Percentiles rank a stretch among this genome's conserved stretches.
These are phyloP conservation scores for Puccinia hordei DNA, from an alignment of 1,284 basidiomycete genomes.

Conservation along the genomic window DNA sequence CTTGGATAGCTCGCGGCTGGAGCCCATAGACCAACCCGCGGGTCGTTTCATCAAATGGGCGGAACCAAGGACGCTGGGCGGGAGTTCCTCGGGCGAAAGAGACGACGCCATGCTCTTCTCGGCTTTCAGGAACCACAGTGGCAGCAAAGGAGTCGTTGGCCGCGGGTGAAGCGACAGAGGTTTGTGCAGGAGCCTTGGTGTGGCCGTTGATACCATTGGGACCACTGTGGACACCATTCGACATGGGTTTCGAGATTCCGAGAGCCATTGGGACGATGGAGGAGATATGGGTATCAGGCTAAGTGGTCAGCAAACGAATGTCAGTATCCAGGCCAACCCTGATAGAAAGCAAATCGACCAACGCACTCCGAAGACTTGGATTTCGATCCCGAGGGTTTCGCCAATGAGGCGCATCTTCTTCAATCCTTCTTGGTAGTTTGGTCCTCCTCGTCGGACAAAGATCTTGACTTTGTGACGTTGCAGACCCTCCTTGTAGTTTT, in stretches of 20 bases:
- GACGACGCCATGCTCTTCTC: conserved; percentile 66
- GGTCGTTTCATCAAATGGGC: conserved; percentile 87
- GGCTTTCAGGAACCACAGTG: conserved; percentile 67
- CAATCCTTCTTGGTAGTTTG: conserved; percentile 99
- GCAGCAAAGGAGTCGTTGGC: conserved; percentile 54
- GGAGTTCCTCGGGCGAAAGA: conserved; percentile 66
- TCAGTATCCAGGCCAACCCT: neutral
- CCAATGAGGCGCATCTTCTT: conserved; percentile 98
- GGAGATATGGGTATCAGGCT: conserved; percentile 98
- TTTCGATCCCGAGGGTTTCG: conserved; percentile 94
- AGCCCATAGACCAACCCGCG: conserved; percentile 97
- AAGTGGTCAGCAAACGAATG: conserved; percentile 67
- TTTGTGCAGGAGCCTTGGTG: conserved; percentile 47
- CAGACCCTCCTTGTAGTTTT: conserved; percentile 85
- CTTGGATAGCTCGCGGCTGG: conserved; percentile 98
- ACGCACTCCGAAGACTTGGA: conserved; percentile 64
- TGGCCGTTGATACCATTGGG: conserved; percentile 45
- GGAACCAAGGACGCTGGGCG: conserved; percentile 71
- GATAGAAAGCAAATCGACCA: neutral
- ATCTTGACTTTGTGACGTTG: conserved; percentile 84
- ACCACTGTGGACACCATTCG: conserved; percentile 55
- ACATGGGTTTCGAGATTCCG: conserved; percentile 68
- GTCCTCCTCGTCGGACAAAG: conserved; percentile 95
- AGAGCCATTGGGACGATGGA: conserved; percentile 97
- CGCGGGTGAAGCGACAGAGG: conserved; percentile 50